Evolutionary conservation across 306 rosid genomes (phyloP).

Genomic region (Pyrus pyrifolia): DNA sequence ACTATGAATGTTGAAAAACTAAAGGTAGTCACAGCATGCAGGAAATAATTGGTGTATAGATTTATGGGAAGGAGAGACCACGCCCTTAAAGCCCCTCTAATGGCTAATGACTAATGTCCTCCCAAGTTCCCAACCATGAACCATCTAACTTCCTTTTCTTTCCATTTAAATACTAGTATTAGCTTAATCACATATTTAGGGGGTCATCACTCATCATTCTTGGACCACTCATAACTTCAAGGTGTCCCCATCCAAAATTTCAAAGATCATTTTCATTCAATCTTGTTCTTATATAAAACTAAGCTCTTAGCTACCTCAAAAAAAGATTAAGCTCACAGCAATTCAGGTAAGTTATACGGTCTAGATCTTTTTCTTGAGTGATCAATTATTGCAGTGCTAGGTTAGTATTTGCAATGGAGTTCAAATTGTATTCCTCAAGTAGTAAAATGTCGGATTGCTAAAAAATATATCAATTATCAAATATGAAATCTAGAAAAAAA

Average conservation of each 20-base stretch:
- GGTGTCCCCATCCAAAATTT: not conserved
- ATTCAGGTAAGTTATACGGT: not conserved
- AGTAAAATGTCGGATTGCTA: too few relatives aligned
- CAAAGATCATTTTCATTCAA: not conserved
- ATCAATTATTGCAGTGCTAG: not conserved
- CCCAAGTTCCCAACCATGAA: not conserved
- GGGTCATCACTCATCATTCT: not conserved
- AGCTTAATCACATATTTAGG: not conserved
- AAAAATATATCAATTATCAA: not conserved
- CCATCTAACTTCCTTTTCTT: not conserved
- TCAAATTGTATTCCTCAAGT: too few relatives aligned
- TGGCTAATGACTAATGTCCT: not conserved
- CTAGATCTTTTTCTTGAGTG: not conserved
- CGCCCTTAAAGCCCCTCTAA: conserved; percentile 12
- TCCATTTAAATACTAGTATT: not conserved
- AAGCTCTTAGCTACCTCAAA: not conserved
- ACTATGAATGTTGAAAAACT: not conserved
- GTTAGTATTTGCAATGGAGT: too few relatives aligned
- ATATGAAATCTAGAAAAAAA: not conserved
- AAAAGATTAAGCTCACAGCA: not conserved
- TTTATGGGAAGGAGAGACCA: conserved; percentile 29
- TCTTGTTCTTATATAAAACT: not conserved
- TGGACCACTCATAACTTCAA: conserved; percentile 13
- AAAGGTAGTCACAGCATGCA: not conserved
- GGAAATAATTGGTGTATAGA: not conserved